These are phyloP conservation scores for Vanrija humicola DNA, from an alignment of 1,284 basidiomycete species.

Conservation along the genomic window DNA sequence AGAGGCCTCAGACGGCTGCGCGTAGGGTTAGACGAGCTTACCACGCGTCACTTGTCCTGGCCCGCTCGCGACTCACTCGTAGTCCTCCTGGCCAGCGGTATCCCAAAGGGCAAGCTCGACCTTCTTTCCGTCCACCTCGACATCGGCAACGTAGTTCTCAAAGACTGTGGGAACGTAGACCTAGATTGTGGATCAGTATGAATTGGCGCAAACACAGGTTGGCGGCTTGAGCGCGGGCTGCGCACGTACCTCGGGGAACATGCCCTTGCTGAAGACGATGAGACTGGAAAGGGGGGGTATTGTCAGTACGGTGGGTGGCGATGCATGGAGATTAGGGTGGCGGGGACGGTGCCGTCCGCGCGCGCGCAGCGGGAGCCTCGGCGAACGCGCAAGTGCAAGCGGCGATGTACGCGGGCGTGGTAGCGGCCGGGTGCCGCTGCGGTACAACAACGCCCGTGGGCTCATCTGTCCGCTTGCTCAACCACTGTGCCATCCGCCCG, in stretches of 20 bases:
- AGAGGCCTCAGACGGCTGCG: conserved; percentile 72
- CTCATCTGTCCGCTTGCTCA: too few species aligned
- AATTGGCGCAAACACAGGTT: neutral
- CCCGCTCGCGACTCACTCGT: conserved; percentile 49
- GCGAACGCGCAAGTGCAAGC: neutral
- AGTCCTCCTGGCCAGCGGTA: conserved; percentile 85
- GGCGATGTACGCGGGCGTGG: neutral
- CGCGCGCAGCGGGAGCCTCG: neutral
- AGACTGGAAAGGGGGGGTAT: conserved; percentile 29
- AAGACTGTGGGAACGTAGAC: conserved; percentile 92
- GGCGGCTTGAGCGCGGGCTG: conserved; percentile 11
- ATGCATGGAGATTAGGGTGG: neutral
- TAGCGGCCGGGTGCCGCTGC: too few species aligned
- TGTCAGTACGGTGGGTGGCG: neutral
- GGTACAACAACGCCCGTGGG: too few species aligned
- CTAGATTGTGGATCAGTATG: conserved; percentile 46
- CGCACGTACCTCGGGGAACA: conserved; percentile 77
- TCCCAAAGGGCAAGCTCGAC: conserved; percentile 93
- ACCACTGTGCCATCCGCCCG: too few species aligned
- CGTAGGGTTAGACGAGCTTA: conserved; percentile 34
- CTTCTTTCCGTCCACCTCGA: conserved; percentile 85
- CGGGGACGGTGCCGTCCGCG: neutral
- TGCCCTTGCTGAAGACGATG: conserved; percentile 67
- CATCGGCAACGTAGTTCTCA: conserved; percentile 78
- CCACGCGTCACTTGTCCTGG: neutral